phyloP scores from a whole-genome alignment of 805 yeast genomes.

The Nakazawaea siamensis region DNA sequence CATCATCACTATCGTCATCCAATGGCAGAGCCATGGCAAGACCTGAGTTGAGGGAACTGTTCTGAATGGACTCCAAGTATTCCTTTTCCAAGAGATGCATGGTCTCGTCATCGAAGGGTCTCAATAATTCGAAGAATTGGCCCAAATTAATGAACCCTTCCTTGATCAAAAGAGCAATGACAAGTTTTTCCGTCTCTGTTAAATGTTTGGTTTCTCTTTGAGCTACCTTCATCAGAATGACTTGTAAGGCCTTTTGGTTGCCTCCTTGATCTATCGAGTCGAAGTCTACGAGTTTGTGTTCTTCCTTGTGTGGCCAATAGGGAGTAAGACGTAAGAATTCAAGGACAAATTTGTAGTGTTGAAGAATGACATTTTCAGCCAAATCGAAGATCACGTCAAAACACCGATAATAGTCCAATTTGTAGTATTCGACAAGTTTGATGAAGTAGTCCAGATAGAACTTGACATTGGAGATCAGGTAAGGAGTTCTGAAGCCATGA shows the following conservation, averaged over 20 bases:
- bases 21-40: slow-evolving; percentile 85
- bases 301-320: slow-evolving; percentile 43
- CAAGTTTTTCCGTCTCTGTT: slow-evolving; percentile 34
- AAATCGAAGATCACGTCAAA: slow-evolving; percentile 56
- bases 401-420: slow-evolving; percentile 63
- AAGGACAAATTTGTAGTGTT: slow-evolving; percentile 38
- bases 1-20: slow-evolving; percentile 54
- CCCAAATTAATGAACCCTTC: slow-evolving; percentile 60
- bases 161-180: slow-evolving; percentile 52
- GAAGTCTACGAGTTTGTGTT: neutral
- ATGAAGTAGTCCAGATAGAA: slow-evolving; percentile 41
- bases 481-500: slow-evolving; percentile 30
- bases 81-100: slow-evolving; percentile 34
- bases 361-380: slow-evolving; percentile 33
- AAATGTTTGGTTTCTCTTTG: slow-evolving; percentile 22
- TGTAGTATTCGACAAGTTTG: slow-evolving; percentile 63
- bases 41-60: slow-evolving; percentile 62
- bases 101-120: slow-evolving; percentile 38
- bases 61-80: slow-evolving; percentile 36
- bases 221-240: slow-evolving; percentile 38
- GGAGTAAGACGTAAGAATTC: slow-evolving; percentile 41
- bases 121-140: slow-evolving; percentile 45
- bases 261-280: slow-evolving; percentile 42
- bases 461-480: slow-evolving; percentile 31
- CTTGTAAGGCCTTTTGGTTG: slow-evolving; percentile 41